Conservation (phyloP, 139 green algal species). For the Chlorella sp. region DNA sequence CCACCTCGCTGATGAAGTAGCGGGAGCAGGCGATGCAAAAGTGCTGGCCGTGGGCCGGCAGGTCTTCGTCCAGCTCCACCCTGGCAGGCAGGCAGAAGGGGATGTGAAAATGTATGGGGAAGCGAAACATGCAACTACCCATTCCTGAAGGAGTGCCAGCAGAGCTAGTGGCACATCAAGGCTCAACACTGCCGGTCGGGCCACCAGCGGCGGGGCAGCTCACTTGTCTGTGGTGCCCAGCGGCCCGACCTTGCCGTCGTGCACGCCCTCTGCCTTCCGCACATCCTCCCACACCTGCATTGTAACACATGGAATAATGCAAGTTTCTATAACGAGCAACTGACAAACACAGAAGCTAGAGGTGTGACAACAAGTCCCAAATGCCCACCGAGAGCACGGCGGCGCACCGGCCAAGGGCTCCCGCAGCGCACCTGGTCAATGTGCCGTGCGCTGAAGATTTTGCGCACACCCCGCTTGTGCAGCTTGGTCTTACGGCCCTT, state of each 20-base stretch:
- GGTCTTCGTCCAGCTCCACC: conserved; percentile 77
- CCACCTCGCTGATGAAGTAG: conserved; percentile 57
- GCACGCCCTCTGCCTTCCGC: conserved; percentile 57
- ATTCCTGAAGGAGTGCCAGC: background rate
- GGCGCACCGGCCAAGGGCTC: background rate
- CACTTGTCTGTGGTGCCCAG: conserved; percentile 75
- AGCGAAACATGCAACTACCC: background rate
- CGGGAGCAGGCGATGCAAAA: conserved; percentile 46
- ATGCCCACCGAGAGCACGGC: too few relatives aligned
- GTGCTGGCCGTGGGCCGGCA: conserved; percentile 67
- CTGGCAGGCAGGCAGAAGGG: conserved; percentile 40
- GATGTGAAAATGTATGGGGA: background rate
- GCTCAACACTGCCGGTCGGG: too few relatives aligned
- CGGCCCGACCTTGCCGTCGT: conserved; percentile 68
- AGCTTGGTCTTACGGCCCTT: conserved; percentile 28
- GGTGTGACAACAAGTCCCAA: too few relatives aligned
- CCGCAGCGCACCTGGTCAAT: conserved; percentile 71
- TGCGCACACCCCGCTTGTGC: conserved; percentile 55
- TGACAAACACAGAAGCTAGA: too few relatives aligned
- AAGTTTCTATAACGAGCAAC: too few relatives aligned
- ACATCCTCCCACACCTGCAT: conserved; percentile 87
- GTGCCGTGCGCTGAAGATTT: conserved; percentile 70
- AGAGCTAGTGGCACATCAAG: background rate
- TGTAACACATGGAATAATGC: too few relatives aligned
- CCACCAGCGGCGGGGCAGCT: too few relatives aligned